These are phyloP conservation scores for Pseudonitzschia pungens DNA, from an alignment of 108 stramenopile species.

Conservation along the genomic window DNA sequence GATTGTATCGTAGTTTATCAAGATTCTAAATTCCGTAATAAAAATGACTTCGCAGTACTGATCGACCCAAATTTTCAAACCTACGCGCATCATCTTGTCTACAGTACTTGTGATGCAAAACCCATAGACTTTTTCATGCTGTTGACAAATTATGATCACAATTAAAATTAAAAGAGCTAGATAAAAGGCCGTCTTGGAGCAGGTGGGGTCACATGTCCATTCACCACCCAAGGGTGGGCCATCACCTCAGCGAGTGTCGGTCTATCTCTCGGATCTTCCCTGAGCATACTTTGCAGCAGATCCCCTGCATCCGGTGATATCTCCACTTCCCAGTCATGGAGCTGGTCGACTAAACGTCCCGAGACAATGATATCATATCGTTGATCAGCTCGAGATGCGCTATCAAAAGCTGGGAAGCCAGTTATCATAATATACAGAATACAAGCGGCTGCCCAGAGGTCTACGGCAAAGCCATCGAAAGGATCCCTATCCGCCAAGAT, in stretches of 20 bases:
- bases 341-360: conserved; percentile 62
- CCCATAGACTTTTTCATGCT: no score
- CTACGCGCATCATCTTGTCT: no score
- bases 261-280: conserved; percentile 64
- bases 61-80: no score
- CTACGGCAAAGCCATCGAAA: conserved; percentile 93
- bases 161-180: no score
- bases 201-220: conserved; percentile 41
- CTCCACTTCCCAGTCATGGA: conserved; percentile 73
- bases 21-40: neutral
- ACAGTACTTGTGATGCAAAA: no score
- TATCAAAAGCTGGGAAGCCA: conserved; percentile 93
- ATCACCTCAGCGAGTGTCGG: conserved; percentile 75
- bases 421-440: conserved; percentile 95
- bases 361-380: conserved; percentile 79
- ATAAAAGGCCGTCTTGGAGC: conserved; percentile 36
- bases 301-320: conserved; percentile 61
- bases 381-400: conserved; percentile 66
- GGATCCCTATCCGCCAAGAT: conserved; percentile 64
- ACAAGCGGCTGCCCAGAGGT: conserved; percentile 93
- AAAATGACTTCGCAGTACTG: neutral
- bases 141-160: no score
- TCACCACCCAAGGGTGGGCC: conserved; percentile 76
- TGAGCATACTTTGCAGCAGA: conserved; percentile 82
- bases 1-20: no score